Percentiles rank a stretch among this genome's conserved stretches.
phyloP scores from a whole-genome alignment of 352 stramenopile species.

The Phytophthora crassamura region DNA sequence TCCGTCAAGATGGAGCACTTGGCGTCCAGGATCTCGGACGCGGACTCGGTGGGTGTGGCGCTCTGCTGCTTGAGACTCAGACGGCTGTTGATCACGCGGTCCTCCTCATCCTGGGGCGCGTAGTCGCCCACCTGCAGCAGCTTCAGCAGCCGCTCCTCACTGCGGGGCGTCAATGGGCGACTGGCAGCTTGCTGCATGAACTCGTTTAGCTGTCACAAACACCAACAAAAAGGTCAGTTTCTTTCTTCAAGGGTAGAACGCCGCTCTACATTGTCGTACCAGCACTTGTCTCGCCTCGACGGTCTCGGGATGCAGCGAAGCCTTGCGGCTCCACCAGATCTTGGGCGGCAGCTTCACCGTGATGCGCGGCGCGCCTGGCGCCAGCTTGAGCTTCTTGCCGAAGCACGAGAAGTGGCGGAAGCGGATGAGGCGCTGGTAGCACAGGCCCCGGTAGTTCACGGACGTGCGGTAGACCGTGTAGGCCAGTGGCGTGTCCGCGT shows the following conservation, averaged over 20 bases:
- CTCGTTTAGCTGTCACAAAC: conserved; percentile 59
- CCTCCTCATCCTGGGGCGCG: conserved; percentile 36
- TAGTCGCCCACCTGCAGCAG: conserved; percentile 69
- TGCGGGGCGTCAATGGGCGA: conserved; percentile 47
- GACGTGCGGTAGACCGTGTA: conserved; percentile 82
- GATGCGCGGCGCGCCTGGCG: conserved; percentile 19
- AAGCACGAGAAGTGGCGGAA: conserved; percentile 72
- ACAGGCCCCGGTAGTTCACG: conserved; percentile 67
- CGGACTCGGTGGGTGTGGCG: conserved; percentile 16
- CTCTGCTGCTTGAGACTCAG: conserved; percentile 35
- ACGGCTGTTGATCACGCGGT: conserved; percentile 32
- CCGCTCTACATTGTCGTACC: conserved; percentile 29
- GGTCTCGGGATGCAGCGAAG: conserved; percentile 57
- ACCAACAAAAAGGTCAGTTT: neutral
- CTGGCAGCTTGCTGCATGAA: conserved; percentile 68
- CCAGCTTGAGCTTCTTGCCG: conserved; percentile 52
- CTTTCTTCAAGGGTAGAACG: neutral
- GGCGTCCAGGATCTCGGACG: conserved; percentile 27
- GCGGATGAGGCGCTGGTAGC: conserved; percentile 74
- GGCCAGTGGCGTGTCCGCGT: conserved; percentile 38
- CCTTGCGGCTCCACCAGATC: conserved; percentile 66
- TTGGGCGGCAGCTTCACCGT: conserved; percentile 51
- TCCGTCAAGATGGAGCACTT: conserved; percentile 23
- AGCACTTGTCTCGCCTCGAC: conserved; percentile 76
- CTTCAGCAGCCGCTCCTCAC: conserved; percentile 57